phyloP scores from a whole-genome alignment of 2,329 filamentous ascomycete species.

The Lizonia empirigonia region DNA sequence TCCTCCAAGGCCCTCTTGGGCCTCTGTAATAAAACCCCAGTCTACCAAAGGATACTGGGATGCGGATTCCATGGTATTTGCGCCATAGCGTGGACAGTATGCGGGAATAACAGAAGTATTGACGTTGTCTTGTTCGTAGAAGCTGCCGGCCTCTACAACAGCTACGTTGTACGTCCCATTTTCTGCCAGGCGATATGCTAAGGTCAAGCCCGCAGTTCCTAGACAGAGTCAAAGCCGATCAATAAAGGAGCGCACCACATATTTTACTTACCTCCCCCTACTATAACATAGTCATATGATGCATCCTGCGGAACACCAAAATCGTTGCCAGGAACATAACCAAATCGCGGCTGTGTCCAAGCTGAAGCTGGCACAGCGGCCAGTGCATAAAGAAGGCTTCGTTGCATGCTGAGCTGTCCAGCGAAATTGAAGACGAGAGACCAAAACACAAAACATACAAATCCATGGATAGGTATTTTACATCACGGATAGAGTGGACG shows the following conservation, averaged over 20 bases:
- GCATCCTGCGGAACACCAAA: not conserved
- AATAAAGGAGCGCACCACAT: not conserved
- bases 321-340: not conserved
- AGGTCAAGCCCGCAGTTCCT: not conserved
- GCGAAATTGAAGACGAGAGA: not conserved
- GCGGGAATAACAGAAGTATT: not conserved
- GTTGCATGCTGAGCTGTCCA: not conserved
- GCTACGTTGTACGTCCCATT: not conserved
- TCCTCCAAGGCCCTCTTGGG: not conserved
- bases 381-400: not conserved
- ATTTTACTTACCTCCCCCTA: not conserved
- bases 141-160: constrained; percentile 8
- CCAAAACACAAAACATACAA: too few relatives aligned
- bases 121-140: constrained; percentile 11
- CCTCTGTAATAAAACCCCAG: not conserved
- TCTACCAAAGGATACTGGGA: not conserved
- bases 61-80: not conserved
- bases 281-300: not conserved
- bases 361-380: not conserved
- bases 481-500: not conserved
- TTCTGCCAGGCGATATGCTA: not conserved
- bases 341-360: not conserved
- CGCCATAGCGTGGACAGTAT: not conserved
- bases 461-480: too few relatives aligned
- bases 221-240: not conserved